phyloP scores from a whole-genome alignment of 805 yeast species.

The Phaffomyces antillensis region DNA sequence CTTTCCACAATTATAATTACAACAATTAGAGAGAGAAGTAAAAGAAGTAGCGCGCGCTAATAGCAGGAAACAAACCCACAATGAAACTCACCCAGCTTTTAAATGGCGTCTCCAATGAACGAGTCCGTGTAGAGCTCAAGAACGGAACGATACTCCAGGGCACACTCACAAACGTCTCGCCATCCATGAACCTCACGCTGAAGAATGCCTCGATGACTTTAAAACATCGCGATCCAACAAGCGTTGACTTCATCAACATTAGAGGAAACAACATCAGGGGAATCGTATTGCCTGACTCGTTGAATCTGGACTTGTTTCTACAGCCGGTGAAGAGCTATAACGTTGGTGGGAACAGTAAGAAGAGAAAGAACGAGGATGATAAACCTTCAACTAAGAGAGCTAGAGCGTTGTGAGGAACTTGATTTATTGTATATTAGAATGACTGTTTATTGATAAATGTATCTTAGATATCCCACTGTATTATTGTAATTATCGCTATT shows the following conservation, averaged over 20 bases:
- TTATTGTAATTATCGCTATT: too few relatives aligned
- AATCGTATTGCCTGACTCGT: slow-evolving; percentile 76
- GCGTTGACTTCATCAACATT: slow-evolving; percentile 71
- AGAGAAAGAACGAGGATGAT: slow-evolving; percentile 20
- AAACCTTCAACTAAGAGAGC: slow-evolving; percentile 22
- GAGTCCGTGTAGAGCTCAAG: slow-evolving; percentile 85
- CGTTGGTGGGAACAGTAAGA: slow-evolving; percentile 8
- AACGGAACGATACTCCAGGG: slow-evolving; percentile 88
- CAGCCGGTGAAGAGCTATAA: slow-evolving; percentile 20
- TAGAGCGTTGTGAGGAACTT: slow-evolving; percentile 22
- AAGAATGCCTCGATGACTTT: slow-evolving; percentile 76
- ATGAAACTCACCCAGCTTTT: slow-evolving; percentile 71
- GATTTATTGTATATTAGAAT: too few relatives aligned
- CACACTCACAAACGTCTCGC: slow-evolving; percentile 75
- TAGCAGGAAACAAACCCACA: not conserved
- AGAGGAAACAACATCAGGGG: slow-evolving; percentile 87
- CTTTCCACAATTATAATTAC: too few relatives aligned
- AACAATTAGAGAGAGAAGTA: not conserved
- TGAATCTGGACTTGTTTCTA: slow-evolving; percentile 61
- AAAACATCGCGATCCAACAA: slow-evolving; percentile 59
- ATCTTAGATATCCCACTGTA: too few relatives aligned
- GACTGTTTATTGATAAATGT: not conserved
- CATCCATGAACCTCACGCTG: slow-evolving; percentile 82
- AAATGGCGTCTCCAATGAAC: slow-evolving; percentile 79
- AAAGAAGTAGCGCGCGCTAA: too few relatives aligned